Evolutionary conservation across 78 protist species (phyloP), one percentile per base, ranked within the genome.

Genomic region (Guillardia theta): DNA sequence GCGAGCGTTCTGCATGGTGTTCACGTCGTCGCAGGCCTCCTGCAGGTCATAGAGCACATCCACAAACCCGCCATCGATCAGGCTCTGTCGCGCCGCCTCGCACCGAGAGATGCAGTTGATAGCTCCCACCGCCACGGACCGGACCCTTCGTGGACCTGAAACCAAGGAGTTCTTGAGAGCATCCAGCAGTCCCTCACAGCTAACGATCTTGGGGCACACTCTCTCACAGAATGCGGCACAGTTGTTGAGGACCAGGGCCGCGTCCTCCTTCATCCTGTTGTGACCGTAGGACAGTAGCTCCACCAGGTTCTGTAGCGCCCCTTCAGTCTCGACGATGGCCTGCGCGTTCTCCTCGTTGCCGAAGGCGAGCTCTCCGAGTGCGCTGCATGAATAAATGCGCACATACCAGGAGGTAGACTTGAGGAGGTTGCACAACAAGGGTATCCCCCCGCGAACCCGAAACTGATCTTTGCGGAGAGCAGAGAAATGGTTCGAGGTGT

Each of bases 301-400:
- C 41, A 78, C 24, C 21, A 78, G 45, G 37, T 46, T 9, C 5
- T 78, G 43, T 22, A 78, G 48, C 8, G 50, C 90, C 15, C 48
- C 48, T 2, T 18, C 44, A 24, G 18, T 36, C 0, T 36, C 19
- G 19, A 43, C 90, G 90, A 78, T 78, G 10, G 44, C 90, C 44
- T 44, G 19, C 53, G 53, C 39, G 24, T 78, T 78, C 24, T 22
- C 30, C 24, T 78, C 90, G 8, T 78, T 78, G 41, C 48, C 30
- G 48, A 78, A 78, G 24, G 90, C 90, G 37, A 78, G 45, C 90
- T 78, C 90, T 46, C 90, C 44, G 44, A 78, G 50, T 4, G 90
- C 90, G 48, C 90, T 78, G 90, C 90, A 78, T 8, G 90, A 45
- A 4, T 78, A 48, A 8, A 44, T 44, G 15, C 45, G 45, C 2